These are phyloP conservation scores for Asterionellopsis glacialis DNA, from an alignment of 108 stramenopile genomes.

Conservation along the genomic window DNA sequence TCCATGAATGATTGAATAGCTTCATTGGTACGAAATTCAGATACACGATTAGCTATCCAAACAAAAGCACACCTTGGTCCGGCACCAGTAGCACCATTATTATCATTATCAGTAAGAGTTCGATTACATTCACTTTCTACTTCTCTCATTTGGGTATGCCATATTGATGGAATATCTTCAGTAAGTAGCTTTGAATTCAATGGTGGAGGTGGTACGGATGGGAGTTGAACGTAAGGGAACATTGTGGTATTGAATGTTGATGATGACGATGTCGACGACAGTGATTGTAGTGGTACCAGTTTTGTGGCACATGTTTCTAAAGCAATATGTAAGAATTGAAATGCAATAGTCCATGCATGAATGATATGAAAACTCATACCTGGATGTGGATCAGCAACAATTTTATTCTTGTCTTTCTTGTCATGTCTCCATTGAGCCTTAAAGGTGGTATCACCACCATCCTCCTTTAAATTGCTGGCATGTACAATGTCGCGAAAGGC, in stretches of 20 bases:
- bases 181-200: neutral
- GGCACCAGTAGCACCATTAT: neutral
- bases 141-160: neutral
- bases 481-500: neutral
- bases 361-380: neutral
- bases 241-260: too few species aligned
- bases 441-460: too few species aligned
- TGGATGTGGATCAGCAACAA: neutral
- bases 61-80: neutral
- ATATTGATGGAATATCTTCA: neutral
- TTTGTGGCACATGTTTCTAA: neutral
- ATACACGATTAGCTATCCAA: neutral
- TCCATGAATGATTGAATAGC: constrained; percentile 1
- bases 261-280: too few species aligned
- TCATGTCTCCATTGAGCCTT: too few species aligned
- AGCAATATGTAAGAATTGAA: neutral
- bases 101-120: neutral
- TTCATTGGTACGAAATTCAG: neutral
- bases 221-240: neutral
- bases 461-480: too few species aligned
- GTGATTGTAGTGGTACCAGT: neutral
- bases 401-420: neutral
- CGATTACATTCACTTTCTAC: too few species aligned
- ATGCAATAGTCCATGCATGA: neutral
- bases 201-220: neutral